Base-by-base conservation (phyloP, 768 basidiomycete genomes). In the Infundibulicybe gibba region DNA sequence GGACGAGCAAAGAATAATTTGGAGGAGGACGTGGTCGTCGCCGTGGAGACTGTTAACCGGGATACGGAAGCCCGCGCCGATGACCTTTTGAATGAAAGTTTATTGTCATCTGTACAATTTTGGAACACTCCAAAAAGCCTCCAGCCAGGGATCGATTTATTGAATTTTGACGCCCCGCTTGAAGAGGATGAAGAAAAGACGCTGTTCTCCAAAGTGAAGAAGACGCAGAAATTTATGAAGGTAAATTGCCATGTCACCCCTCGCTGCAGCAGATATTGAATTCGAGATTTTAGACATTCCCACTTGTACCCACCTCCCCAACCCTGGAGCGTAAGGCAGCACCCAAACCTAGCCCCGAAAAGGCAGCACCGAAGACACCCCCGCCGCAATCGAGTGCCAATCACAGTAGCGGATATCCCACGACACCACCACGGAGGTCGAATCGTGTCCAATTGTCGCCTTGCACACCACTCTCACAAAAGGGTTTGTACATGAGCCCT, bases 401-500 rank as follows among this genome's bases (percentile, higher is more conserved):
- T 49, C 25, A 8, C 25, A 25, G 25, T 3, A 25, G 25, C 25
- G 25, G 8, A 25, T 25, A 25, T 10, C 76, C 79, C 32, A 63
- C 68, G 6, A 70, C 71, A 5, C 70, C 71, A 44, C 69, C 59
- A n/a, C 61, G 64, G 32, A 61, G 53, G 40, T 53, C 47, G 40
- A 59, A 57, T 40, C 42, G 50, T 21, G 59, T 67, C 40, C 70
- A 74, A 17, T 65, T 85, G 14, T 85, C 85, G 1, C 79, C 83
- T 15, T 76, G 75, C n/a, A 87, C 85, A 1, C 85, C 85, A 0
- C 61, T 87, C 6, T 85, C 84, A 0, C 81, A 85, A 58, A 77
- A 74, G 53, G 85, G 83, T 33, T 58, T 85, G 32, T 80, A 84
- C 54, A 84, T 83, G 83, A 83, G 82, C 52, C 85, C 85, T 3